These are phyloP conservation scores for Vachellia pachyceras DNA, from an alignment of 306 rosid species.

Conservation along the genomic window DNA sequence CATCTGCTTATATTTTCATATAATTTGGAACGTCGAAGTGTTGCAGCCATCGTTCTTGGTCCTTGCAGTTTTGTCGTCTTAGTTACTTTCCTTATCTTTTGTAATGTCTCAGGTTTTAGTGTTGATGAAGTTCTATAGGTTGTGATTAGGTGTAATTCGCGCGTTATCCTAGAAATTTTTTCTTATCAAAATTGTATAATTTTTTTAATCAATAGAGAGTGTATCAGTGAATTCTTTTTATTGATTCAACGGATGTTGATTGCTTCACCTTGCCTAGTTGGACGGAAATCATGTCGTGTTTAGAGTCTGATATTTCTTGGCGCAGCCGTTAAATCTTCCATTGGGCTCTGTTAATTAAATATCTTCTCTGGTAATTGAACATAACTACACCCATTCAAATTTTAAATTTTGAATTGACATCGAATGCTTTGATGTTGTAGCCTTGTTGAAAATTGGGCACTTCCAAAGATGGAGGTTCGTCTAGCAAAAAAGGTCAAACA, in stretches of 20 bases:
- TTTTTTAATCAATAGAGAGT: conserved; percentile 36
- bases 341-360: not conserved
- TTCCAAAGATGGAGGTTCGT: too few relatives aligned
- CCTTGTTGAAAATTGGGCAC: not conserved
- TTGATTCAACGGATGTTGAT: conserved; percentile 20
- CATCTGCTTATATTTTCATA: too few relatives aligned
- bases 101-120: conserved; percentile 34
- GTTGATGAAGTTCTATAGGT: conserved; percentile 33
- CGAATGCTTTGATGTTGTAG: not conserved
- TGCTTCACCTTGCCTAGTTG: not conserved
- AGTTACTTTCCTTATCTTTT: conserved; percentile 30
- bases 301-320: not conserved
- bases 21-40: conserved; percentile 32
- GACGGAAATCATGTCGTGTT: not conserved
- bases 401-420: not conserved
- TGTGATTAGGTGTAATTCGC: conserved; percentile 32
- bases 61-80: conserved; percentile 59
- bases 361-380: not conserved
- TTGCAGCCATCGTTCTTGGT: conserved; percentile 52
- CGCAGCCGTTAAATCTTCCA: not conserved
- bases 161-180: conserved; percentile 14
- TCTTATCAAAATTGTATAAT: conserved; percentile 41
- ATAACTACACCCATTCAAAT: not conserved
- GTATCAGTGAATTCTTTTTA: conserved; percentile 50
- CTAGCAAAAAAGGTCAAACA: too few relatives aligned